Evolutionary conservation across 202 grass and related monocot species (phyloP), one percentile per base, ranked within the genome.

Genomic region (Brachypodium distachyon): DNA sequence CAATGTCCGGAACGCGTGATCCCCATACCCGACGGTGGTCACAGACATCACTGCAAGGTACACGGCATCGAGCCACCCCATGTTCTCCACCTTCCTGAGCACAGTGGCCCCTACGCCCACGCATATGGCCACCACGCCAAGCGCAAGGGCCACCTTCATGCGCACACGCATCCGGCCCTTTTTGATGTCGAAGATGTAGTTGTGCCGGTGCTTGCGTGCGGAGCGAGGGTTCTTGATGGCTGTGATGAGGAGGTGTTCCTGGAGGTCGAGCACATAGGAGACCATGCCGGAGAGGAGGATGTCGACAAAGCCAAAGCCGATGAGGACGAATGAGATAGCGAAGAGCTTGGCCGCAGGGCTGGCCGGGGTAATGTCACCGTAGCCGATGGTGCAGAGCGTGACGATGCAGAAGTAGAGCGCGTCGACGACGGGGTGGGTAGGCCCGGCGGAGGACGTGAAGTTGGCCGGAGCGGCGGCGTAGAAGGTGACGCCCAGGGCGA

Each of bases 361-460:
- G 26, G 81, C 78, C 0, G 94, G 94, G 4, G 94, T 97, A 78
- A 97, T 97, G 62, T 97, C 94, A 0, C 94, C 94, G 41, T 97
- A 94, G 0, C 94, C 94, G 46, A 97, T 97, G 0, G 94, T 97
- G 81, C 94, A 97, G 91, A 97, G 92, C 29, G 94, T 97, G 26
- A 97, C 94, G 72, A 97, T 97, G 64, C 91, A 97, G 84, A 97
- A 97, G 78, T 97, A 97, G 21, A 97, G 87, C 0, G 94, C 94
- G 87, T 97, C 94, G 29, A 87, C 91, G 34, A 97, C 76, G 12
- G 94, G 94, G 74, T 97, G 84, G 7, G 94, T 97, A 12, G 89
- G 71, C 46, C 80, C 76, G 0, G 68, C 70, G 1, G 81, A 81
- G 18, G 87, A 82, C 11, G 49, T 48, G 82, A 97, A 97, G 72